These are phyloP conservation scores for Fulvia fulva DNA, from an alignment of 2,329 filamentous ascomycete species.

Conservation along the genomic window DNA sequence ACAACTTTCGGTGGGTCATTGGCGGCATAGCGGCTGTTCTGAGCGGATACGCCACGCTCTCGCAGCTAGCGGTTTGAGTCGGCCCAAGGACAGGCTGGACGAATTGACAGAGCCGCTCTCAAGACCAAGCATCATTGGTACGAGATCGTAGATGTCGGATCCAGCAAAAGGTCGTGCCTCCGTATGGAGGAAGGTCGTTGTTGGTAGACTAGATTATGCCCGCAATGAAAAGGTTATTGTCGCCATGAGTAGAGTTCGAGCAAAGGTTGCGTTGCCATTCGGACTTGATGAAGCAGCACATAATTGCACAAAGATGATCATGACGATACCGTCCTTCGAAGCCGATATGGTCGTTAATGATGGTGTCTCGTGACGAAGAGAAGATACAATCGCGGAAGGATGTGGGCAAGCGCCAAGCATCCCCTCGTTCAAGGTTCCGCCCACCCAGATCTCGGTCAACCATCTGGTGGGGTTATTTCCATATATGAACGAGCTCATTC, in stretches of 20 bases:
- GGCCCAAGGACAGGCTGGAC: background rate
- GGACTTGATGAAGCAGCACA: no score
- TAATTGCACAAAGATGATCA: no score
- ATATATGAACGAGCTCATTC: background rate
- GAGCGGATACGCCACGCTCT: constrained; percentile 27
- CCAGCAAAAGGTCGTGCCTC: no score
- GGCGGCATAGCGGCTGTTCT: constrained; percentile 19
- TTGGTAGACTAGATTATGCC: no score
- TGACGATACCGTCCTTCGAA: no score
- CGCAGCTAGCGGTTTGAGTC: constrained; percentile 1
- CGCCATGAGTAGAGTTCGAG: no score
- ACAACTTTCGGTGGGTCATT: constrained; percentile 25
- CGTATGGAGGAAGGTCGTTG: no score
- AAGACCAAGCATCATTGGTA: background rate
- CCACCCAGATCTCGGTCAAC: background rate
- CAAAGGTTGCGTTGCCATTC: no score
- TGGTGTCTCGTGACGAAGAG: background rate
- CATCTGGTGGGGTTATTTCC: background rate
- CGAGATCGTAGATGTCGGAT: no score
- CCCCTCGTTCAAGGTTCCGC: background rate
- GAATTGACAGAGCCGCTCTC: constrained; percentile 1
- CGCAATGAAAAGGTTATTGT: no score
- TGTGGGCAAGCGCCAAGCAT: background rate
- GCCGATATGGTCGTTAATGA: no score
- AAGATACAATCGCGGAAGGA: background rate